A percentile compares a stretch with the other conserved stretches of the same genome.
Conservation (phyloP, 2,329 filamentous ascomycete species). For the Chalaropsis ovoidea region DNA sequence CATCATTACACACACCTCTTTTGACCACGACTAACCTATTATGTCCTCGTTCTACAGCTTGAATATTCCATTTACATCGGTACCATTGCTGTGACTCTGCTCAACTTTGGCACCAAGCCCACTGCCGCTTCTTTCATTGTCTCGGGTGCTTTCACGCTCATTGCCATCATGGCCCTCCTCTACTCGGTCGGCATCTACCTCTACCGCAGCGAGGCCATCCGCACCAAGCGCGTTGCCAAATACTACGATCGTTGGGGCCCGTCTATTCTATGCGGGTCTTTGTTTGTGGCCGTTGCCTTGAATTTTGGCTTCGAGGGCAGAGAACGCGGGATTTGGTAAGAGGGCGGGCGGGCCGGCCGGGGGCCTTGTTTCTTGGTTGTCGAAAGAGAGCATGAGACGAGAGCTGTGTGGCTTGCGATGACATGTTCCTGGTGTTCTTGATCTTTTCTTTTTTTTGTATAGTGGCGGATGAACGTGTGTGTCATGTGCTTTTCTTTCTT, state of each 20-base stretch:
- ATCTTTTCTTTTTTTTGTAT: constrained; percentile 1
- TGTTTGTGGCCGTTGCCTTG: constrained; percentile 63
- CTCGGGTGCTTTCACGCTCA: constrained; percentile 67
- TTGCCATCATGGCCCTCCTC: constrained; percentile 66
- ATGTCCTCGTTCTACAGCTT: constrained; percentile 46
- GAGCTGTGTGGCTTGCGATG: not conserved
- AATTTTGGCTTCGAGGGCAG: constrained; percentile 74
- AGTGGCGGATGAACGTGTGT: no score
- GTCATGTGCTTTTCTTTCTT: not conserved
- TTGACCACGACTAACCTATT: constrained; percentile 27
- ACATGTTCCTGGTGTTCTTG: not conserved
- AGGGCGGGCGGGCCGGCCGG: not conserved
- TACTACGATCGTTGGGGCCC: constrained; percentile 91
- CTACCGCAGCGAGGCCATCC: constrained; percentile 78
- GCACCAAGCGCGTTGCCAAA: constrained; percentile 68
- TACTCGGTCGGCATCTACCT: constrained; percentile 80
- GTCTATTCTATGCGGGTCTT: constrained; percentile 58
- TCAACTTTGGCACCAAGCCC: constrained; percentile 63
- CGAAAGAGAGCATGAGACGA: not conserved
- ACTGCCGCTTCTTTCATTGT: constrained; percentile 53
- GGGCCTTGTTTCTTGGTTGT: not conserved
- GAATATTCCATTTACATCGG: constrained; percentile 94
- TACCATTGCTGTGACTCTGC: constrained; percentile 69
- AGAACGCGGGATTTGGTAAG: constrained; percentile 46
- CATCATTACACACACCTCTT: not conserved